phyloP scores from a whole-genome alignment of 1,139 yeast genomes.

The Zygosaccharomyces sapae region DNA sequence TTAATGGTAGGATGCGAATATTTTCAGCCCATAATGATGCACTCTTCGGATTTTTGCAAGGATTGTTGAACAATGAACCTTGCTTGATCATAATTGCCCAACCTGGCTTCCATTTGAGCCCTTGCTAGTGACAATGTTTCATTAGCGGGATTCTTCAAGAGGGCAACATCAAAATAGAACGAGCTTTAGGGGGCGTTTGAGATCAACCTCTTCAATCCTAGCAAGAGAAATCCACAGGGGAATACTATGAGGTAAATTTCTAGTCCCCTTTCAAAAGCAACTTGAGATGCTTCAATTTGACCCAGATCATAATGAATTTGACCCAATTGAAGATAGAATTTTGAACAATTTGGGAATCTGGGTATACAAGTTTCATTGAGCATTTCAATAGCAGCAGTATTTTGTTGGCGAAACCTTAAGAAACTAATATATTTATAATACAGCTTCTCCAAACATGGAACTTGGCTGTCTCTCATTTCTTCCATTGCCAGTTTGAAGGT shows the following conservation, averaged over 20 bases:
- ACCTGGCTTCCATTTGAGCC: slow-evolving; percentile 53
- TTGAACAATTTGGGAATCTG: slow-evolving; percentile 18
- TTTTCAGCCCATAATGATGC: slow-evolving; percentile 62
- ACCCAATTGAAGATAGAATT: slow-evolving; percentile 27
- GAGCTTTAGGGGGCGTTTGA: slow-evolving; percentile 51
- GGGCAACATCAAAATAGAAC: slow-evolving; percentile 72
- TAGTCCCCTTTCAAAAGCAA: slow-evolving; percentile 48
- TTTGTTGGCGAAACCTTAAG: slow-evolving; percentile 41
- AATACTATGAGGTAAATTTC: slow-evolving; percentile 44
- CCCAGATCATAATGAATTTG: slow-evolving; percentile 25
- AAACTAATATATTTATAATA: slow-evolving; percentile 65
- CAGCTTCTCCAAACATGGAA: slow-evolving; percentile 45
- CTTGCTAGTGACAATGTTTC: slow-evolving; percentile 57
- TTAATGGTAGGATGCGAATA: slow-evolving; percentile 47
- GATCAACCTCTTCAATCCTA: slow-evolving; percentile 42
- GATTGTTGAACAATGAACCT: slow-evolving; percentile 56
- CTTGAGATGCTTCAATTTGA: slow-evolving; percentile 44
- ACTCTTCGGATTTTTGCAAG: slow-evolving; percentile 54
- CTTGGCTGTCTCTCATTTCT: slow-evolving; percentile 23
- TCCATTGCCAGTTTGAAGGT: slow-evolving; percentile 43
- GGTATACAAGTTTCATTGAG: slow-evolving; percentile 42
- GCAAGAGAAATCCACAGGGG: slow-evolving; percentile 59
- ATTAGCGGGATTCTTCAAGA: slow-evolving; percentile 47
- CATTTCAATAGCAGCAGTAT: slow-evolving; percentile 40
- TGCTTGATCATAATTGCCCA: slow-evolving; percentile 51